phyloP scores from a whole-genome alignment of 768 basidiomycete species.

The Sporobolomyces pararoseus region DNA sequence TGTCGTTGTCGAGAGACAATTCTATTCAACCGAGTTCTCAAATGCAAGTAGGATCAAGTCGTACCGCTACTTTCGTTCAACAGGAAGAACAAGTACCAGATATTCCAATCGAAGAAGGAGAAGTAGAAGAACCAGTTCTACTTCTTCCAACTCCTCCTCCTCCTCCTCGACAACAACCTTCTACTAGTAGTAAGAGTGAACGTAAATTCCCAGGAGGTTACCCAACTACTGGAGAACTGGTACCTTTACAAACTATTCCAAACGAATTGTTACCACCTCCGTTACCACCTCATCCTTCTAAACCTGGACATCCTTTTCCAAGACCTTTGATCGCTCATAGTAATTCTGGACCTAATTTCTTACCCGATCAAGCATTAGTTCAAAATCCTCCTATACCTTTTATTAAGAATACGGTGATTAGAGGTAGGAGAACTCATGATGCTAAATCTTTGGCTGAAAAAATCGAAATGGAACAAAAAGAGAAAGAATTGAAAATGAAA shows the following conservation, averaged over 20 bases:
- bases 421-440: conserved; percentile 23
- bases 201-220: background rate
- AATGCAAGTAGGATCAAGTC: conserved; percentile 18
- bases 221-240: background rate
- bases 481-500: no score
- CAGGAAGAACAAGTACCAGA: background rate
- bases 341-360: conserved; percentile 17
- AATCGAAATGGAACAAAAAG: no score
- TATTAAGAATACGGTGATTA: conserved; percentile 26
- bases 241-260: background rate
- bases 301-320: conserved; percentile 11
- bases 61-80: background rate
- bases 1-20: no score
- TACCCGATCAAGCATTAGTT: conserved; percentile 24
- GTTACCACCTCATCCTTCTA: background rate
- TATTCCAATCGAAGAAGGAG: no score
- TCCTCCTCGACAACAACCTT: no score
- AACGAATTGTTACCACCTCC: background rate
- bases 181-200: no score
- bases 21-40: conserved; percentile 6
- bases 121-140: no score
- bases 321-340: background rate
- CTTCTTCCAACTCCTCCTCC: no score
- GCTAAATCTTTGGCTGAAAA: background rate
- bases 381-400: conserved; percentile 29